Base-by-base conservation (phyloP, 1,284 basidiomycete species). In the Blastosporella zonata region DNA sequence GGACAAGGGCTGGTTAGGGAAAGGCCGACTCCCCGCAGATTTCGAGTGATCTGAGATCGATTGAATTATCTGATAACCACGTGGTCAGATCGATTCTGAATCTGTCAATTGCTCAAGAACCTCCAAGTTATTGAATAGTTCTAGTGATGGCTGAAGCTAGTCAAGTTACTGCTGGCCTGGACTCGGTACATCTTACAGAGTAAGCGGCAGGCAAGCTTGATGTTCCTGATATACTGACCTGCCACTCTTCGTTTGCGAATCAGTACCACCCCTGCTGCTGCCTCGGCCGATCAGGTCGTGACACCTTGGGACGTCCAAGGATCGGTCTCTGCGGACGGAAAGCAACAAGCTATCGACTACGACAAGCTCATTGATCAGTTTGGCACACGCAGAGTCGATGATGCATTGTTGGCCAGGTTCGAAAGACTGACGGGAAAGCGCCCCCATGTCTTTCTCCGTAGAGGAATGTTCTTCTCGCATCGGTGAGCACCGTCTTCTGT, bases 271-370 rank as follows among this genome's bases (percentile, higher is more conserved):
- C 12, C 33, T 38, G 23, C 40, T 25, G 35, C 8, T 18, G 12
- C 45, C 23, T 39, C 51, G 17, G 67, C 73, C 48, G 91, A 85
- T 38, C 96, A 99, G 68, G 81, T 93, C 51, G 87, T 99, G 43
- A 99, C 96, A 0, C 97, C 97, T 17, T 99, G 97, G 90, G 94
- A 98, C 58, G 97, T 99, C 5, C 89, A 97, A 62, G 97, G 96
- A 38, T 90, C 87, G 39, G 88, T 96, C 9, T 85, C 93, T 12
- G 76, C 71, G 13, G 93, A 98, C 61, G 97, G 97, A 46, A 87
- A 91, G 63, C 90, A 93, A 62, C 79, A 86, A 42, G 92, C 85
- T 27, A 94, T 96, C 65, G 93, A 99, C 73, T 99, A 99, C 62
- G 91, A 97, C 70, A 98, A 97, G 74, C 81, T 98, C 52, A 78